phyloP scores from a whole-genome alignment of 2,329 filamentous ascomycete species.

The Nannizzia gypsea region DNA sequence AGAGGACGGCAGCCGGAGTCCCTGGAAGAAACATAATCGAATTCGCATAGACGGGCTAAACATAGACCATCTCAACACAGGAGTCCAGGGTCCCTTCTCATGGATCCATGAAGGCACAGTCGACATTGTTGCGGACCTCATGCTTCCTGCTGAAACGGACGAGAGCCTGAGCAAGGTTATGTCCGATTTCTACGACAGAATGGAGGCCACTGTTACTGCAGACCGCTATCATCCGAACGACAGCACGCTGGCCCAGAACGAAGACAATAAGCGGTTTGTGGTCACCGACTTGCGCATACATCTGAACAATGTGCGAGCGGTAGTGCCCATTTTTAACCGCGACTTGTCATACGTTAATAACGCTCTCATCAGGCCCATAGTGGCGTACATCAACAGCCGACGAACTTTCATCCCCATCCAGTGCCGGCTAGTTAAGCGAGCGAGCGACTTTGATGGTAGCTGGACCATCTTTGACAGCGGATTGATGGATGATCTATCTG shows the following conservation, averaged over 20 bases:
- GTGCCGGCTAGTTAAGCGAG: constrained; percentile 84
- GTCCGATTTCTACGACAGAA: constrained; percentile 90
- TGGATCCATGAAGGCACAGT: constrained; percentile 98
- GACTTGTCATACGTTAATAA: constrained; percentile 95
- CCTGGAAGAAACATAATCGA: constrained; percentile 92
- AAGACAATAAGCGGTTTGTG: constrained; percentile 62
- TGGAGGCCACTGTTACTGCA: constrained; percentile 81
- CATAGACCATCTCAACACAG: constrained; percentile 90
- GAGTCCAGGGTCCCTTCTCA: constrained; percentile 84
- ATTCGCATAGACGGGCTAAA: constrained; percentile 85
- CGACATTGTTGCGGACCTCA: constrained; percentile 89
- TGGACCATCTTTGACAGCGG: constrained; percentile 94
- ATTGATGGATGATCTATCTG: constrained; percentile 83
- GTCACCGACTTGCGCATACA: constrained; percentile 93
- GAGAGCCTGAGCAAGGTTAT: constrained; percentile 88
- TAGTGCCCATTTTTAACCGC: constrained; percentile 81
- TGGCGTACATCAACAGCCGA: constrained; percentile 94
- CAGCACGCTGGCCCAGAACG: constrained; percentile 9
- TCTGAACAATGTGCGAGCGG: constrained; percentile 85
- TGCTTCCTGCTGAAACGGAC: constrained; percentile 79
- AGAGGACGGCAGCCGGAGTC: constrained; percentile 52
- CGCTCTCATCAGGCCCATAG: constrained; percentile 85
- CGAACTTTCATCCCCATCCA: constrained; percentile 91
- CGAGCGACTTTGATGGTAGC: constrained; percentile 81
- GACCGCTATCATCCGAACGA: constrained; percentile 45